Percentiles rank a stretch among this genome's conserved stretches.
These are phyloP conservation scores for Tricharina praecox DNA, from an alignment of 495 filamentous ascomycete genomes.

Conservation along the genomic window DNA sequence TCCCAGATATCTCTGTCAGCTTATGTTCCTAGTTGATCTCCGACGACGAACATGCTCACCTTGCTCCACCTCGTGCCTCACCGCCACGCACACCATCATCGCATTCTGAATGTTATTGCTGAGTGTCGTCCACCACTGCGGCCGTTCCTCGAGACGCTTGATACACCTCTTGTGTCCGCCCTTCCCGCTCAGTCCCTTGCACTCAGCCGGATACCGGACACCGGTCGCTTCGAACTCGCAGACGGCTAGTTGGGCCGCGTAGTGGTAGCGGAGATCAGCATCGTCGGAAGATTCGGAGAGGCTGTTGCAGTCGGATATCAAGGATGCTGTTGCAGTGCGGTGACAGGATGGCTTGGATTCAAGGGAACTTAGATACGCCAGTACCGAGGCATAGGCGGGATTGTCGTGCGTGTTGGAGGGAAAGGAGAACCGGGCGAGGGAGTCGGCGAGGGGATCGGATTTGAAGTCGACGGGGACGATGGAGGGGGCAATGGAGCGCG, in stretches of 20 bases:
- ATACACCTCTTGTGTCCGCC: constrained; percentile 14
- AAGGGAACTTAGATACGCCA: constrained; percentile 14
- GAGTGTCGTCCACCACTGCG: constrained; percentile 26
- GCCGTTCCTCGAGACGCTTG: constrained; percentile 19
- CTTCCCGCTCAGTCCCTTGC: constrained; percentile 3
- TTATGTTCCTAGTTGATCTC: no score
- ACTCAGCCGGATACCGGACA: constrained; percentile 19
- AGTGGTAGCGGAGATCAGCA: constrained; percentile 15
- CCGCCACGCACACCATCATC: constrained; percentile 19
- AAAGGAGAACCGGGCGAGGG: constrained; percentile 6
- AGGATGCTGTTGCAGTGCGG: constrained; percentile 13
- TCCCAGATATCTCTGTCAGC: no score
- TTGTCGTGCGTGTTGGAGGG: constrained; percentile 4
- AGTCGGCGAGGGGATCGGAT: constrained; percentile 1
- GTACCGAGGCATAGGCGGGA: constrained; percentile 14
- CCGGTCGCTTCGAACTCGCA: constrained; percentile 25
- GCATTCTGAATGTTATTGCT: constrained; percentile 26
- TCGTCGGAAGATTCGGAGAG: no score
- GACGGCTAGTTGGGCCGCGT: constrained; percentile 19
- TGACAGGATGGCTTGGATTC: constrained; percentile 23
- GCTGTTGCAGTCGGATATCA: constrained; percentile 17
- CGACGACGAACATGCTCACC: constrained; percentile 14
- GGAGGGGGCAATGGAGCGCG: no score
- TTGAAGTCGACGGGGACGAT: no score
- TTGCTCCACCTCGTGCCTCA: constrained; percentile 22